Base-by-base conservation (phyloP, 306 rosid species). In the Castanopsis chinensis region DNA sequence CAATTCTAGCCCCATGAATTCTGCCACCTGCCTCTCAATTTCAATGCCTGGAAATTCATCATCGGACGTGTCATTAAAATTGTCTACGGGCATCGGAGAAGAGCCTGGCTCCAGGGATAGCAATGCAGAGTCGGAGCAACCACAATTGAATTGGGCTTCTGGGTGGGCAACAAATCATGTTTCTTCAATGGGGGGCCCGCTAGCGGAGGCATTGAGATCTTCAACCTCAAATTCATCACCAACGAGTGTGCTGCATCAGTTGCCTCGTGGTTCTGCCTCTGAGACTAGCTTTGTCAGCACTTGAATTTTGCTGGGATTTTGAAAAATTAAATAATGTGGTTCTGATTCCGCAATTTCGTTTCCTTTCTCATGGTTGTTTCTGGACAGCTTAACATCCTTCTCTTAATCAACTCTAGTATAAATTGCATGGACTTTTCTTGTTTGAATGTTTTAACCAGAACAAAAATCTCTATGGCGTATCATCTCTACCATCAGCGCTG, bases 101-200 rank as follows among this genome's bases (percentile, higher is more conserved):
- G 79, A 64, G 54, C 81, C 85, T 1, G 58, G 83, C 28, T 88
- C 83, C 11, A 83, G 75, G 72, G 78, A 65, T 73, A 86, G 80
- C 49, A 85, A 81, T 30, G 82, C 74, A 19, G 88, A 71, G 54
- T 83, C 85, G 6, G 86, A 60, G 72, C 90, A 88, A 41, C 73
- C 80, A 1, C 99, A 88, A 19, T 71, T 88, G 82, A 87, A 79
- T 60, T 93, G 99, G 99, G 90, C 88, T 0, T 83, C 86, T 1
- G 96, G 91, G 0, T 93, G 98, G 99, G 78, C 88, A 1, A 51
- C 84, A 14, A 87, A 76, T 85, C 99, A 87, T 43, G 92, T 89
- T 90, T 83, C 92, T 65, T 90, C 98, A 1, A 85, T 92, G 99
- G 99, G 99, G 5, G 99, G 98, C 12, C 99, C 98, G 55, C 96